A percentile compares a stretch with the other conserved stretches of the same genome.
Conservation (phyloP, 1,139 yeast genomes). For the Blastobotrys elegans region DNA sequence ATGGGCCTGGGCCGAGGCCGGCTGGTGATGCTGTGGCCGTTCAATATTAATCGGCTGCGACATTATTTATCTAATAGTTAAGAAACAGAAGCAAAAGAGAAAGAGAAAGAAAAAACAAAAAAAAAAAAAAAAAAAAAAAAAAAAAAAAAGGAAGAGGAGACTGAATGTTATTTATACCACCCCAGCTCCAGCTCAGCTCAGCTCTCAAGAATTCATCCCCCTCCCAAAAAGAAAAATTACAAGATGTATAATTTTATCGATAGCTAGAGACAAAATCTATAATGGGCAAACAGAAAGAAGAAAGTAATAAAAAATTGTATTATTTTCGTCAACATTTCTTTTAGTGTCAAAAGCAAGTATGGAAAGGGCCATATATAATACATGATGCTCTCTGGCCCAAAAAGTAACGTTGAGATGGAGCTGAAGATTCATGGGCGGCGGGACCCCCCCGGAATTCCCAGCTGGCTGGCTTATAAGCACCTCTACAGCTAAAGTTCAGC, state of each 20-base stretch:
- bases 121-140: background rate
- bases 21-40: background rate
- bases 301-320: too few species aligned
- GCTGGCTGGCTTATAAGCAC: too few species aligned
- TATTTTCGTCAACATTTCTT: background rate
- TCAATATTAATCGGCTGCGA: slow-evolving; percentile 5
- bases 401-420: too few species aligned
- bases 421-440: too few species aligned
- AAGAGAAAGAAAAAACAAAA: background rate
- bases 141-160: background rate
- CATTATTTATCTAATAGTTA: slow-evolving; percentile 3
- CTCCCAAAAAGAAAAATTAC: background rate
- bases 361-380: too few species aligned
- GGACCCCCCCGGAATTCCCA: too few species aligned
- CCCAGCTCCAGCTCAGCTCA: too few species aligned
- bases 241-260: too few species aligned
- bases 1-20: background rate
- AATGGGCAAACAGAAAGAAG: background rate
- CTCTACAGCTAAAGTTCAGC: too few species aligned
- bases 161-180: background rate
- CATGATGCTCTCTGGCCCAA: too few species aligned
- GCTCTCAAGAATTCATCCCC: too few species aligned
- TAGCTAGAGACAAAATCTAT: background rate
- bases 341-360: too few species aligned
- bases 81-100: background rate